Conservation (phyloP, 1,139 yeast genomes). For the Debaryomyces sp. region DNA sequence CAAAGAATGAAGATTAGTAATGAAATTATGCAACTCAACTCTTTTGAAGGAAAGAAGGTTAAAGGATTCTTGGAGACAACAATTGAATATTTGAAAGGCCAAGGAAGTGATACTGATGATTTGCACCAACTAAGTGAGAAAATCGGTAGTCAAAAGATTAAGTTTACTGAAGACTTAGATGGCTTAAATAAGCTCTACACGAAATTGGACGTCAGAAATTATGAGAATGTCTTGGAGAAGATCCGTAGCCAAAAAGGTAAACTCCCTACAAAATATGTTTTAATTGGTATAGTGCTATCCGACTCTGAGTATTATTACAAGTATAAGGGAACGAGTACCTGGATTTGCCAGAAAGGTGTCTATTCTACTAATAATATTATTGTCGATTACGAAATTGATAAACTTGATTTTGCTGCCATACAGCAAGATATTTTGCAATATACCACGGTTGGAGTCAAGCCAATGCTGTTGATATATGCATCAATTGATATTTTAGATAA, state of each 20-base stretch:
- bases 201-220: constrained; percentile 24
- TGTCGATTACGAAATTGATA: constrained; percentile 20
- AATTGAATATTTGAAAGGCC: constrained; percentile 18
- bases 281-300: constrained; percentile 33
- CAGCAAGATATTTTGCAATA: constrained; percentile 18
- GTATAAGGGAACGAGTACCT: constrained; percentile 13
- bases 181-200: constrained; percentile 21
- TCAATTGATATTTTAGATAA: constrained; percentile 13
- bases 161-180: constrained; percentile 21
- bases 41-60: constrained; percentile 42
- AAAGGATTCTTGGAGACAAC: constrained; percentile 26
- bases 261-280: constrained; percentile 23
- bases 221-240: constrained; percentile 22
- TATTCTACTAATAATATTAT: constrained; percentile 14
- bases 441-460: constrained; percentile 18
- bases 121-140: constrained; percentile 23
- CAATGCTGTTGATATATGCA: constrained; percentile 24
- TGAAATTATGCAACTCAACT: constrained; percentile 30
- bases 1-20: constrained; percentile 23
- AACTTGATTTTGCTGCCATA: constrained; percentile 24
- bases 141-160: constrained; percentile 18
- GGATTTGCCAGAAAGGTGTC: constrained; percentile 19
- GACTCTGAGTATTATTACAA: constrained; percentile 33
- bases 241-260: constrained; percentile 14
- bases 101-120: constrained; percentile 23